Base-by-base conservation (phyloP, 192 early-diverging fungal species). In the Haplosporangium gracile region DNA sequence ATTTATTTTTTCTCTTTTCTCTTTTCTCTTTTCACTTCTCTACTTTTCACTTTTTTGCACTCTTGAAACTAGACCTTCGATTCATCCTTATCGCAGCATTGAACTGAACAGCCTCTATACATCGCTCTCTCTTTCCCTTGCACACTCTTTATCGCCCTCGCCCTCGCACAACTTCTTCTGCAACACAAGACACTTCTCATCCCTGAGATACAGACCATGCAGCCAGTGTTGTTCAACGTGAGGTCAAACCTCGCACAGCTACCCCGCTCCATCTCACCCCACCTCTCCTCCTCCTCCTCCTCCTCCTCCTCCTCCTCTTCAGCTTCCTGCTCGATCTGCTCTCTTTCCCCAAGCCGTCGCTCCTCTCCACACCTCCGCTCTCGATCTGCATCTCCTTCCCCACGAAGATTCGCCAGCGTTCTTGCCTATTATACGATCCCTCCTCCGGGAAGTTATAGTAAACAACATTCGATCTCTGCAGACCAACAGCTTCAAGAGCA, bases 391-490 rank as follows among this genome's bases (percentile, higher is more conserved):
- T 85, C 83, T 4, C 83, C 83, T 53, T 77, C 83, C 2, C 83
- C 83, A 43, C 68, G 78, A 29, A 29, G 83, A 38, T 85, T 85
- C n/a, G 83, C 83, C 20, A 80, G 78, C 55, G 83, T 85, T 15
- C 83, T 85, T 34, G 83, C 83, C 45, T 85, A 80, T 72, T 68
- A 85, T 38, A 53, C 82, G 2, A 49, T 74, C 10, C 77, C 73
- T 71, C 75, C 81, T 51, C 55, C 70, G 6, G 81, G 72, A 0
- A 55, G 60, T 2, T 26, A 71, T 55, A 51, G 51, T 38, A 63
- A 68, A 69, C 43, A 42, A 47, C 49, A 26, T 16, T 60, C 29
- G 22, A 22, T 32, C 29, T 13, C 70, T 51, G 38, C 45, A 29
- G 70, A 75, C 36, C 18, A 70, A 15, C 68, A 75, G 4, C 49